Evolutionary conservation across 2,329 filamentous ascomycete species (phyloP), one percentile per base, ranked within the genome.

Genomic region (Penicillium sp.): DNA sequence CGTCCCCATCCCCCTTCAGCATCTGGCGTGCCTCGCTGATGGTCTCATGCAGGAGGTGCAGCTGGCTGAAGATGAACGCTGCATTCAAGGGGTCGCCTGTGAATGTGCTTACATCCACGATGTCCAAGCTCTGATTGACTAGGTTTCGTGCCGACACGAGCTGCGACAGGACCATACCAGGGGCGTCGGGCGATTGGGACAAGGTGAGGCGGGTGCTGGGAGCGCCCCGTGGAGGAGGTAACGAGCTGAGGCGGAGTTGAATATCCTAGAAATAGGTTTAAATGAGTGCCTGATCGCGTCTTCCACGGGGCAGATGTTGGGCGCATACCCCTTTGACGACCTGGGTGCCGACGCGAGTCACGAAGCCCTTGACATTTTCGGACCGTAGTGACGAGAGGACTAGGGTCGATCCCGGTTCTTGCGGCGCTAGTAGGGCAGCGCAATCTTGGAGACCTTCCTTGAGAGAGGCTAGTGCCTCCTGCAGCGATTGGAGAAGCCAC

Each of bases 321-420:
- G 38, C 41, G 80, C 86, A 63, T 78, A 92, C 89, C 60, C 91
- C 92, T 70, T 95, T 96, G 57, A 95, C 87, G 57, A 99, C 87
- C 46, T 88, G 85, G n/a, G 90, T 90, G 35, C 94, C 94, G 31
- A 95, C 84, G 48, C 94, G 84, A 1, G 92, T 97, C 54, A 97
- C 84, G 63, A 90, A 89, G 16, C 94, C 94, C 72, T 99, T 99
- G 56, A 97, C 85, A 60, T 83, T 85, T 75, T 99, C 94, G 49
- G 90, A 92, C 50, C 92, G 84, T 50, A 88, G 82, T 13, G 92
- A 95, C 55, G 89, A 94, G 60, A 99, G 81, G 27, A 94, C 92
- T 25, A 99, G 83, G 0, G 92, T 99, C 63, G 87, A 92, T 8
- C 91, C 91, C 1, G 87, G 86, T 66, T 95, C 90, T 57, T 87